Base-by-base conservation (phyloP, 1,284 basidiomycete species). In the Papiliotrema terrestris region DNA sequence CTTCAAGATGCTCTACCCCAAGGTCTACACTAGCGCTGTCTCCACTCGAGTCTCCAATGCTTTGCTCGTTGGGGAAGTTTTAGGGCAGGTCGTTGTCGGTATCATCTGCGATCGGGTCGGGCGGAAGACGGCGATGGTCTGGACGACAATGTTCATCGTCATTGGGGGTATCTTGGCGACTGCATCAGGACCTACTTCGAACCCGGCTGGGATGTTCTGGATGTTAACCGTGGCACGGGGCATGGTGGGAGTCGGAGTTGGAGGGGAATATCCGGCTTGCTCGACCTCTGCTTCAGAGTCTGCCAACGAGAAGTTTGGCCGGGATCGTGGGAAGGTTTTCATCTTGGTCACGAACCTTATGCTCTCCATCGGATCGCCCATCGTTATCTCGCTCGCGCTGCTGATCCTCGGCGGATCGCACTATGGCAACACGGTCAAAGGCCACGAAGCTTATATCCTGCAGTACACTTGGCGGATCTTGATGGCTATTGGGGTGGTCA, bases 191-290 rank as follows among this genome's bases (percentile, higher is more conserved):
- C 26, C 35, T 1, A 13, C 37, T 17, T n/a, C 51, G 63, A 63
- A 62, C 22, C 55, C 56, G 1, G 54, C 51, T 1, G 86, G 85
- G 25, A 76, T 89, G 45, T 86, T 89, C 67, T 90, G 88, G 88
- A 87, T 86, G 73, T 51, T 68, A 50, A 87, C 86, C 0, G 75
- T 89, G 57, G 84, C 86, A 14, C 79, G 86, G 62, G 87, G 87
- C 26, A 80, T 86, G 32, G 86, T 84, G 37, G 87, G 87, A 43
- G 78, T 88, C 42, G 86, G 86, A 55, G 86, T 86, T 6, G 86
- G 87, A 23, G 87, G 87, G 14, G 87, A 89, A 76, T 90, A 89
- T 70, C 86, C 87, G 0, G 85, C 86, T 2, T 86, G 84, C 13
- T 84, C 83, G 1, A 83, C 85, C 0, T 81, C 80, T 32, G 86